These are phyloP conservation scores for Alternaria incomplexa DNA, from an alignment of 2,329 filamentous ascomycete genomes.

Conservation along the genomic window DNA sequence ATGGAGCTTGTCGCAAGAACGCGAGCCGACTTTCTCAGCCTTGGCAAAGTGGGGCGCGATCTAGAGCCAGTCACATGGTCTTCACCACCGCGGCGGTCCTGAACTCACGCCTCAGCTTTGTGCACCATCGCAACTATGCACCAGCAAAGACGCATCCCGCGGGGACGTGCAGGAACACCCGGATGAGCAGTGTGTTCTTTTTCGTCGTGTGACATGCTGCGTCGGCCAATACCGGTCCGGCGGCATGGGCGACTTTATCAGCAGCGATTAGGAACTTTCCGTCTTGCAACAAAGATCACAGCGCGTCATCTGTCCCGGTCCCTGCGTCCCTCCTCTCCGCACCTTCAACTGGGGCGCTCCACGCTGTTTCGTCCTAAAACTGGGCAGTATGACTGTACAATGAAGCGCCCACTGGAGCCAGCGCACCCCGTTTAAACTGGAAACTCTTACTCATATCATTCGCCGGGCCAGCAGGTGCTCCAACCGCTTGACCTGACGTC, in stretches of 20 bases:
- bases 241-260: conserved; percentile 31
- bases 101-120: conserved; percentile 6
- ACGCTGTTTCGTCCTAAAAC: conserved; percentile 30
- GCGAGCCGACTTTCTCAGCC: conserved; percentile 23
- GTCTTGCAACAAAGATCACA: conserved; percentile 27
- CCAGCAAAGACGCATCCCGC: neutral
- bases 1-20: conserved; percentile 3
- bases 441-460: conserved; percentile 38
- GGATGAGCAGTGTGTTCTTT: conserved; percentile 5
- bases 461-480: conserved; percentile 42
- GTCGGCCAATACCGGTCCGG: conserved; percentile 22
- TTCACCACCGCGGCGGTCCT: conserved; percentile 15
- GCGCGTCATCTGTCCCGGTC: conserved; percentile 36
- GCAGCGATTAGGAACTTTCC: conserved; percentile 33
- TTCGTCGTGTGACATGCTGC: conserved; percentile 33
- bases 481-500: conserved; percentile 34
- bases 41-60: conserved; percentile 23
- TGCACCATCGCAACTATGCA: conserved; percentile 6
- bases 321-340: conserved; percentile 31
- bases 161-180: conserved; percentile 7
- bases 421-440: conserved; percentile 35
- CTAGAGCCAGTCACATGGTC: conserved; percentile 14
- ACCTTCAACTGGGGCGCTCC: conserved; percentile 20
- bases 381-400: conserved; percentile 20
- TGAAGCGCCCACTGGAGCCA: conserved; percentile 43